Evolutionary conservation across 1,284 basidiomycete genomes (phyloP).

Genomic region (Sphaerobolus stellatus): DNA sequence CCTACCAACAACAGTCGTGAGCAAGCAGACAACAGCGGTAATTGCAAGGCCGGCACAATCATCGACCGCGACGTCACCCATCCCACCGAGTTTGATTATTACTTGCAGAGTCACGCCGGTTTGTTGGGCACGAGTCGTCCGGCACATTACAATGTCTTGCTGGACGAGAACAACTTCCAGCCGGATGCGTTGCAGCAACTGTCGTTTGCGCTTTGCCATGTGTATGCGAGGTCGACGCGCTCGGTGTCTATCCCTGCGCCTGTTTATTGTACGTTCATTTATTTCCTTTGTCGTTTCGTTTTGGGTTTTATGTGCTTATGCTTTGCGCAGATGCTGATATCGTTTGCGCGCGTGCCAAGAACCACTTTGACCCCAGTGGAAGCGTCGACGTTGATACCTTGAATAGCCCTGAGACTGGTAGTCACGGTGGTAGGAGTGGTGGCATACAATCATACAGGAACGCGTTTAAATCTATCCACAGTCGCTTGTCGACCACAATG

Average conservation of each 20-base stretch:
- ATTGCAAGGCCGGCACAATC: constrained; percentile 76
- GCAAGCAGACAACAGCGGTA: constrained; percentile 65
- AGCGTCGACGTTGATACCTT: constrained; percentile 30
- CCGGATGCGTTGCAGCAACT: constrained; percentile 68
- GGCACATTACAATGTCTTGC: constrained; percentile 66
- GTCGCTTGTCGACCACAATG: not conserved
- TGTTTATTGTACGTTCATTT: constrained; percentile 66
- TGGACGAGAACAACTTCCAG: constrained; percentile 50
- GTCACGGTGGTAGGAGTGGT: constrained; percentile 40
- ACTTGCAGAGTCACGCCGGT: constrained; percentile 73
- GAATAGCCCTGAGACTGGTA: constrained; percentile 43
- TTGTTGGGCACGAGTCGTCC: constrained; percentile 58
- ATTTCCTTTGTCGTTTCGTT: constrained; percentile 6
- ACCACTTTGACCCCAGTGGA: constrained; percentile 65
- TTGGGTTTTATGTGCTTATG: not conserved
- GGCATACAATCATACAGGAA: constrained; percentile 39
- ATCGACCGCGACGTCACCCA: constrained; percentile 70
- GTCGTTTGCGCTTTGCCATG: constrained; percentile 76
- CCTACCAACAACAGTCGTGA: constrained; percentile 40
- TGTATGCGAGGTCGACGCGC: constrained; percentile 79
- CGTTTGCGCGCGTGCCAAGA: constrained; percentile 77
- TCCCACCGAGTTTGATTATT: constrained; percentile 80
- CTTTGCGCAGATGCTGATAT: constrained; percentile 67
- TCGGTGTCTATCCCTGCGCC: constrained; percentile 84
- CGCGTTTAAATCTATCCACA: constrained; percentile 13